These are phyloP conservation scores for Euphrasia confusa DNA, from an alignment of 257 asterid genomes.

Conservation along the genomic window DNA sequence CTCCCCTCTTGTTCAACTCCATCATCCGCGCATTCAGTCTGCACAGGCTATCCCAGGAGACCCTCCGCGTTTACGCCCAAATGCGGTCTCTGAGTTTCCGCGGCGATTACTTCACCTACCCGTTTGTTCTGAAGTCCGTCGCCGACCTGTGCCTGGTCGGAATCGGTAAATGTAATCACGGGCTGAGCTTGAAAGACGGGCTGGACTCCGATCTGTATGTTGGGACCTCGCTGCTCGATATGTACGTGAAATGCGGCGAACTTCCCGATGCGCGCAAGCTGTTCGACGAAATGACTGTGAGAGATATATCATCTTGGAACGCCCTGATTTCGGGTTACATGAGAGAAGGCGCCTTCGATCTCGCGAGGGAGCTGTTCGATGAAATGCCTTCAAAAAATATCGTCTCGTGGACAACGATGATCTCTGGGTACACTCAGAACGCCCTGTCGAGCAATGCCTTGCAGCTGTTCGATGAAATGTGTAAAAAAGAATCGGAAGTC, in stretches of 20 bases:
- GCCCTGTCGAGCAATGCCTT: constrained; percentile 56
- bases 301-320: constrained; percentile 70
- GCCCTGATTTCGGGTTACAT: constrained; percentile 66
- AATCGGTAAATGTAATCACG: constrained; percentile 52
- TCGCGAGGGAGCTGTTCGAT: constrained; percentile 51
- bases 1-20: constrained; percentile 59
- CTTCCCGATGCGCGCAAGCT: constrained; percentile 40
- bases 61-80: constrained; percentile 26
- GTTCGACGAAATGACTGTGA: constrained; percentile 66
- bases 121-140: constrained; percentile 71
- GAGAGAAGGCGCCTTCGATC: constrained; percentile 51
- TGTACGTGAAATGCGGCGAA: constrained; percentile 70
- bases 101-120: constrained; percentile 73
- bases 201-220: constrained; percentile 50
- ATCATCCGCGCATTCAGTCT: constrained; percentile 66
- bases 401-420: constrained; percentile 85
- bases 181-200: constrained; percentile 56
- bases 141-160: constrained; percentile 32
- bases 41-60: constrained; percentile 33
- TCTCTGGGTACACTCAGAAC: constrained; percentile 82
- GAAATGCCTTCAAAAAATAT: constrained; percentile 51
- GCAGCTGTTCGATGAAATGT: constrained; percentile 58
- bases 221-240: constrained; percentile 62
- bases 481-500: constrained; percentile 37
- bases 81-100: constrained; percentile 49